These are phyloP conservation scores for Sugiyamaella marilandica DNA, from an alignment of 805 yeast genomes.

Conservation along the genomic window DNA sequence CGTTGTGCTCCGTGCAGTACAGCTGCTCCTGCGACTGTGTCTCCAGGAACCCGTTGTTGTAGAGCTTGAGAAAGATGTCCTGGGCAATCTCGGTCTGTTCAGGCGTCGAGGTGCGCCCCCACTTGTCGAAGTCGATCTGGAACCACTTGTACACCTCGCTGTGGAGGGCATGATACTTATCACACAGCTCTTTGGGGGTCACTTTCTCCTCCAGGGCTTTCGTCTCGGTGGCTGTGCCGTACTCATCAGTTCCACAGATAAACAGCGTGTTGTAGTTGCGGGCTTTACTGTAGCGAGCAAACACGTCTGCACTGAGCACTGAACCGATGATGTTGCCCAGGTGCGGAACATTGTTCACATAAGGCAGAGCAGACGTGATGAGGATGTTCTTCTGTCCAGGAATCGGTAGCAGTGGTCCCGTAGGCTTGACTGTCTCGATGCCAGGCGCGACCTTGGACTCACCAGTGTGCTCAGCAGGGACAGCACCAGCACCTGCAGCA, in stretches of 20 bases:
- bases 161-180: conserved; percentile 83
- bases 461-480: conserved; percentile 40
- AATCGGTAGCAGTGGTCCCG: conserved; percentile 55
- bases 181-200: conserved; percentile 84
- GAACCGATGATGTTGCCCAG: conserved; percentile 96
- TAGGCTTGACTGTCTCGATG: conserved; percentile 11
- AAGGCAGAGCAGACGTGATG: conserved; percentile 94
- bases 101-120: conserved; percentile 93
- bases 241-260: conserved; percentile 97
- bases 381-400: conserved; percentile 71
- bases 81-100: conserved; percentile 94
- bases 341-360: conserved; percentile 97
- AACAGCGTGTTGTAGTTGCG: conserved; percentile 83
- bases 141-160: conserved; percentile 94
- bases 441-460: conserved; percentile 18
- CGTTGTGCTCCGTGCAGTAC: conserved; percentile 84
- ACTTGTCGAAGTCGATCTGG: conserved; percentile 87
- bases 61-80: conserved; percentile 74
- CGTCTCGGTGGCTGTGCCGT: conserved; percentile 99
- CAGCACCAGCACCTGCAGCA: conserved; percentile 37
- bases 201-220: conserved; percentile 93
- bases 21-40: conserved; percentile 86
- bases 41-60: conserved; percentile 75
- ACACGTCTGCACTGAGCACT: conserved; percentile 91
- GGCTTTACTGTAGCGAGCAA: conserved; percentile 81